phyloP scores from a whole-genome alignment of 768 basidiomycete genomes.

The Mrakia frigida region DNA sequence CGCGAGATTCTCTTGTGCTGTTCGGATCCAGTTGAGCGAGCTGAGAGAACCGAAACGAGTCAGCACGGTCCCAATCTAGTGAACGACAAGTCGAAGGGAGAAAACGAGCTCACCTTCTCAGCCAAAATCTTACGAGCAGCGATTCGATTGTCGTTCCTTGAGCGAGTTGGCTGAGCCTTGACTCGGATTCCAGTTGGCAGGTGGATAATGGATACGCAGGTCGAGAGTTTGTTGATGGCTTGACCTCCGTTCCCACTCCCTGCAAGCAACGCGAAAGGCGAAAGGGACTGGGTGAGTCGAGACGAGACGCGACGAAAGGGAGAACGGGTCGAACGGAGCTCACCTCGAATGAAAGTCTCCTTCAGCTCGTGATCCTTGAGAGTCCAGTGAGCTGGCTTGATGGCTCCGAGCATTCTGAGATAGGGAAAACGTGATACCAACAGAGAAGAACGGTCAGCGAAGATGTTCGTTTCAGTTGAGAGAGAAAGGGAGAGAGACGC shows the following conservation, averaged over 20 bases:
- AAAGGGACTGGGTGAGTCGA: not conserved
- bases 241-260: slow-evolving; percentile 94
- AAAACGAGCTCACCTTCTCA: slow-evolving; percentile 55
- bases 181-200: slow-evolving; percentile 83
- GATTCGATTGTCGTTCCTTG: slow-evolving; percentile 69
- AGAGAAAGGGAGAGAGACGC: not conserved
- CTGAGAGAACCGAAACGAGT: not conserved
- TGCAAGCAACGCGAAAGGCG: slow-evolving; percentile 41
- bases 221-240: slow-evolving; percentile 91
- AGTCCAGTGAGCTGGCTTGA: not conserved
- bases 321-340: slow-evolving; percentile 22
- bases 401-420: slow-evolving; percentile 36
- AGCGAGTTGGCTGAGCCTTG: slow-evolving; percentile 81
- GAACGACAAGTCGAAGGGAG: not conserved
- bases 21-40: slow-evolving; percentile 1
- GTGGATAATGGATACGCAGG: slow-evolving; percentile 68
- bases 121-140: slow-evolving; percentile 66
- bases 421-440: not conserved
- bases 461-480: not conserved
- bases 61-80: too few species aligned
- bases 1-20: not conserved
- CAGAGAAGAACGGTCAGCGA: not conserved
- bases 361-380: slow-evolving; percentile 67
- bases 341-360: slow-evolving; percentile 81
- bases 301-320: not conserved